These are phyloP conservation scores for Apiospora sp. DNA, from an alignment of 2,329 filamentous ascomycete genomes.

Conservation along the genomic window DNA sequence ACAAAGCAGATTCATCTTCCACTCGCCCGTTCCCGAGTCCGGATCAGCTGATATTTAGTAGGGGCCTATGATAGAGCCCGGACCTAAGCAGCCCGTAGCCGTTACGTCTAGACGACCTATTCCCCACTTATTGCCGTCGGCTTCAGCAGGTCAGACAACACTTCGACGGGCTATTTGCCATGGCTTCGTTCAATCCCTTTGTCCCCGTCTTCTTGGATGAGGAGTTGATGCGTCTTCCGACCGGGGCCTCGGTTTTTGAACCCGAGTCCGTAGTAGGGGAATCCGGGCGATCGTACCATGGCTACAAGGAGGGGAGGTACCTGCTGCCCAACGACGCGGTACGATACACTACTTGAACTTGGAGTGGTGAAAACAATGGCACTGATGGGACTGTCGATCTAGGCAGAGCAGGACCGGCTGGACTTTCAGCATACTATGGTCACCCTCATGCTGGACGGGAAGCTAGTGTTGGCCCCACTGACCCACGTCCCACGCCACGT, in stretches of 20 bases:
- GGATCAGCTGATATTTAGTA: too few relatives aligned
- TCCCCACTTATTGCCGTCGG: too few relatives aligned
- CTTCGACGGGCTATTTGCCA: background rate
- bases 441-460: background rate
- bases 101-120: too few relatives aligned
- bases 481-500: background rate
- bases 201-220: background rate
- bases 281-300: background rate
- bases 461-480: background rate
- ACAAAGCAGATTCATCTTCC: too few relatives aligned
- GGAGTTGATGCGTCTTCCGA: background rate
- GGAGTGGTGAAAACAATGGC: too few relatives aligned
- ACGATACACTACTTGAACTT: background rate
- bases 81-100: too few relatives aligned
- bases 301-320: background rate
- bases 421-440: conserved; percentile 10
- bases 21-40: too few relatives aligned
- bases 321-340: background rate
- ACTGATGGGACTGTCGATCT: too few relatives aligned
- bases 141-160: too few relatives aligned
- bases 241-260: conserved; percentile 11
- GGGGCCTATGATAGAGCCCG: too few relatives aligned
- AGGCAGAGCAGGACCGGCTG: conserved; percentile 23
- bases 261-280: conserved; percentile 12
- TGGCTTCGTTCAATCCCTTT: background rate